Evolutionary conservation across 2,329 filamentous ascomycete genomes (phyloP).

Genomic region (Colletotrichum coccodes): DNA sequence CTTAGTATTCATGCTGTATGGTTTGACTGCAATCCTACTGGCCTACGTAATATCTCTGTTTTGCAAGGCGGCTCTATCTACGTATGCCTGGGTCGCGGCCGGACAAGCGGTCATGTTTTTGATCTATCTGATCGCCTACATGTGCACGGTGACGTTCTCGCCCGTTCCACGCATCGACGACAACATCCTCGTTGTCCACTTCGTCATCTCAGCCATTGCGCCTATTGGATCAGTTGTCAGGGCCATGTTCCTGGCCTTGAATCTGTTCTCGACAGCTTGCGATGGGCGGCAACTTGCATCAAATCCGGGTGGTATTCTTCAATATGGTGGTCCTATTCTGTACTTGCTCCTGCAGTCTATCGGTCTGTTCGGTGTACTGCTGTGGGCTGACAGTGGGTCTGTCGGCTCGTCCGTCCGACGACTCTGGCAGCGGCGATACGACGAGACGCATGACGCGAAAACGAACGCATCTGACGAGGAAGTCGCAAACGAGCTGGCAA

Average conservation of each 20-base stretch:
- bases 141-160: constrained; percentile 71
- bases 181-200: constrained; percentile 77
- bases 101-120: constrained; percentile 79
- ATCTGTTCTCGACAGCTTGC: constrained; percentile 86
- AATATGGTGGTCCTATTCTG: constrained; percentile 86
- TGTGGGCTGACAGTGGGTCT: constrained; percentile 85
- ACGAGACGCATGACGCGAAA: constrained; percentile 30
- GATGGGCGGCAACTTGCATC: constrained; percentile 69
- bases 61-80: constrained; percentile 80
- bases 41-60: constrained; percentile 87
- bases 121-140: constrained; percentile 76
- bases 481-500: constrained; percentile 70
- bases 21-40: constrained; percentile 78
- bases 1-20: constrained; percentile 70
- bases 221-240: constrained; percentile 82
- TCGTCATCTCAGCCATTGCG: constrained; percentile 76
- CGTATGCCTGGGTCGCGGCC: constrained; percentile 85
- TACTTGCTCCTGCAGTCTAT: constrained; percentile 82
- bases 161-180: constrained; percentile 75
- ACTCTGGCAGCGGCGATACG: constrained; percentile 21
- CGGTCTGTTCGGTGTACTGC: constrained; percentile 75
- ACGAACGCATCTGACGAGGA: constrained; percentile 64
- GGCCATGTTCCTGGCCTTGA: constrained; percentile 80
- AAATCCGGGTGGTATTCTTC: constrained; percentile 76
- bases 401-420: constrained; percentile 63